phyloP scores from a whole-genome alignment of 1,284 basidiomycete species.

The Volvariella volvacea region DNA sequence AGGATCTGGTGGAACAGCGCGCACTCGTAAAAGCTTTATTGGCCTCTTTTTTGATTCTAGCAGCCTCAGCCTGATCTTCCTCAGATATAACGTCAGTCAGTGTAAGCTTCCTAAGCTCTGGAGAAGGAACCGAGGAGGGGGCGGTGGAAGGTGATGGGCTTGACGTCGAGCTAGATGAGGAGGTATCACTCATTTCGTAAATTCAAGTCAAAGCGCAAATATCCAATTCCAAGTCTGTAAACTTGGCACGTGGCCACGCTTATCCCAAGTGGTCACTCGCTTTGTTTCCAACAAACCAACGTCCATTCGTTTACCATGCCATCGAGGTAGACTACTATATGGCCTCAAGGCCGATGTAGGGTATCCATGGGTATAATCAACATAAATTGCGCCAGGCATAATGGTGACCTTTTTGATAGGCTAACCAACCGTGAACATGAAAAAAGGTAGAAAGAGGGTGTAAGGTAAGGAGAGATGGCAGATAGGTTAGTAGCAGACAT shows the following conservation, averaged over 20 bases:
- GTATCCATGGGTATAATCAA: no score
- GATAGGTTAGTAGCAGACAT: conserved; percentile 28
- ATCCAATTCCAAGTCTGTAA: no score
- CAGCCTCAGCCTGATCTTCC: conserved; percentile 61
- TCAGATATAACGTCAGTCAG: conserved; percentile 47
- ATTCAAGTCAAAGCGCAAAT: not conserved
- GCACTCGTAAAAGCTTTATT: conserved; percentile 81
- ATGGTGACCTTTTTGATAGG: no score
- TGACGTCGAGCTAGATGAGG: conserved; percentile 27
- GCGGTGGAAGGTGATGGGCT: conserved; percentile 37
- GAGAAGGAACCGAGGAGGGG: conserved; percentile 49
- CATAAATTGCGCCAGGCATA: no score
- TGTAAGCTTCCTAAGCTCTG: conserved; percentile 42
- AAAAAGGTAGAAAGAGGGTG: not conserved
- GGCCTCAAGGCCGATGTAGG: no score
- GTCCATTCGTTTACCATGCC: no score
- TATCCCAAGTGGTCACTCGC: no score
- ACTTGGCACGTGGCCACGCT: no score
- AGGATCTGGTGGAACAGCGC: conserved; percentile 15
- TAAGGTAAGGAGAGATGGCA: conserved; percentile 6
- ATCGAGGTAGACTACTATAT: no score
- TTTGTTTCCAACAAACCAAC: no score
- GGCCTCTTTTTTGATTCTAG: conserved; percentile 72
- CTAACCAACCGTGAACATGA: no score
- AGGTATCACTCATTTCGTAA: conserved; percentile 23